phyloP scores from a whole-genome alignment of 139 green algal species.

The Tetraselmis striata region DNA sequence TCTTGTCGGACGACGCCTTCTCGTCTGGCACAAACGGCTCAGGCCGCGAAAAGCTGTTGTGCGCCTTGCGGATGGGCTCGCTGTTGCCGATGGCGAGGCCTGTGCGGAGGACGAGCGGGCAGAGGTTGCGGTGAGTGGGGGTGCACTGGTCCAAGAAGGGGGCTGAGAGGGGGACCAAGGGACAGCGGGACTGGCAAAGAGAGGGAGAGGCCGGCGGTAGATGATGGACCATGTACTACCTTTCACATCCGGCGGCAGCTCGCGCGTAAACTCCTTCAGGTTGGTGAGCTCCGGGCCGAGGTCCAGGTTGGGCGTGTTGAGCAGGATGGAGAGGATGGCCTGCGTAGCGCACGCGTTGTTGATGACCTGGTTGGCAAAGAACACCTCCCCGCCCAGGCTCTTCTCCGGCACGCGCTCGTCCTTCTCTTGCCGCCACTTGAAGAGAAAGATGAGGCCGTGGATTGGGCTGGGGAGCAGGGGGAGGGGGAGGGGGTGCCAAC shows the following conservation, averaged over 20 bases:
- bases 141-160: too few relatives aligned
- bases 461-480: slow-evolving; percentile 78
- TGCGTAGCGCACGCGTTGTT: slow-evolving; percentile 94
- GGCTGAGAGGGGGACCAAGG: too few relatives aligned
- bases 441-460: slow-evolving; percentile 96
- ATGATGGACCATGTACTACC: too few relatives aligned
- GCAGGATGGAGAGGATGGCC: slow-evolving; percentile 89
- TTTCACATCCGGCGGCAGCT: slow-evolving; percentile 74
- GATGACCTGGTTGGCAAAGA: slow-evolving; percentile 95
- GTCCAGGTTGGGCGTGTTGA: slow-evolving; percentile 70
- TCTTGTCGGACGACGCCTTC: slow-evolving; percentile 37
- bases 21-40: slow-evolving; percentile 76
- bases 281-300: slow-evolving; percentile 62
- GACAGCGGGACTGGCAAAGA: too few relatives aligned
- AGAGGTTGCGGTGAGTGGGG: too few relatives aligned
- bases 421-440: slow-evolving; percentile 88
- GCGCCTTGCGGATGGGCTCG: slow-evolving; percentile 79
- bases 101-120: too few relatives aligned
- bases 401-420: slow-evolving; percentile 40
- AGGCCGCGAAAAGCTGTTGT: slow-evolving; percentile 93
- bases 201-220: too few relatives aligned
- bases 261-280: slow-evolving; percentile 79
- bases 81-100: slow-evolving; percentile 92
- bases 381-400: slow-evolving; percentile 56
- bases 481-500: too few relatives aligned